Base-by-base conservation (phyloP, 306 rosid genomes). In the Lotus japonicus region DNA sequence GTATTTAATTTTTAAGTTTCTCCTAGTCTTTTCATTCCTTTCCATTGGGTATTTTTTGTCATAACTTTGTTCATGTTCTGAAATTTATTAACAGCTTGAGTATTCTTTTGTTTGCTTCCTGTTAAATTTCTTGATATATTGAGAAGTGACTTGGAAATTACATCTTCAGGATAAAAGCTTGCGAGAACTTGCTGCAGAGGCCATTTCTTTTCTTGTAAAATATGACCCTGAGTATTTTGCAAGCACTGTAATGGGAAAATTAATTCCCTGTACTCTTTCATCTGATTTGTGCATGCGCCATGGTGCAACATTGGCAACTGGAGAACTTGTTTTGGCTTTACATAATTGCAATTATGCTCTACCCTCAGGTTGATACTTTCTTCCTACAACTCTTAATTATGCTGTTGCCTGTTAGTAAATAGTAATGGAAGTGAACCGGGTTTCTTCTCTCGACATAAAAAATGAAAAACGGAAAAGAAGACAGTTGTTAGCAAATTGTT, bases 251-350 rank as follows among this genome's bases (percentile, higher is more conserved):
- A 15, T 90, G 84, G 95, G 88, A 69, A 89, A 85, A 76, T 68
- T 86, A 79, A 85, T 90, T 74, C 92, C 97, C 44, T 84, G 84
- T 64, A 94, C 99, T 28, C 96, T 90, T 71, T 90, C 97, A 64
- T 75, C 99, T 70, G 99, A 94, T 79, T 73, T 94, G 76, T 88
- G 99, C 90, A 88, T 76, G 95, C 96, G 97, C 64, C 97, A 90
- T 82, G 99, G 99, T 61, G 88, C 97, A 42, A 94, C 96, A 0
- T 66, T 88, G 79, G 97, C 99, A 55, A 67, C 78, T 13, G 97
- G 96, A 53, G 95, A 90, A 82, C 84, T 90, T 69, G 95, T 85
- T 84, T 80, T 85, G 19, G 89, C 90, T 41, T 82, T 90, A 46
- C 87, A 88, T 73, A 86, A 63, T 45, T 84, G 92, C 86, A 84